phyloP scores from a whole-genome alignment of 2,329 filamentous ascomycete species.

The Ophiocordyceps polyrhachis-furcata region DNA sequence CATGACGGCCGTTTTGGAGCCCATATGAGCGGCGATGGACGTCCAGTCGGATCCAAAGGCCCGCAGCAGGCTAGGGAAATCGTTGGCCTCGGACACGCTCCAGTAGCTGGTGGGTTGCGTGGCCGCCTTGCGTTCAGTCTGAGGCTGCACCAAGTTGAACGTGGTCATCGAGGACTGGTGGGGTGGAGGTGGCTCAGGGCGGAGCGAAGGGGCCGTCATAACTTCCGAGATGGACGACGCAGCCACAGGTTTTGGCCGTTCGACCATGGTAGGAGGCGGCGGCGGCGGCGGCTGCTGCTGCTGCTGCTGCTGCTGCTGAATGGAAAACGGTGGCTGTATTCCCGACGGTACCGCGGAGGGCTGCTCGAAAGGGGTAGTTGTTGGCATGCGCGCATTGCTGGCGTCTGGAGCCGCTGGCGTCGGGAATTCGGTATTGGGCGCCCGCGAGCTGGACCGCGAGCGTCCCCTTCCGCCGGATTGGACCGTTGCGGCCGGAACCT shows the following conservation, averaged over 20 bases:
- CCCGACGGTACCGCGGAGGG: constrained; percentile 12
- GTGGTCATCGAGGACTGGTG: constrained; percentile 28
- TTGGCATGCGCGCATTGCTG: constrained; percentile 15
- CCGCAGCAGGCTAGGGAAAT: constrained; percentile 53
- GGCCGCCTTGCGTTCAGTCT: constrained; percentile 30
- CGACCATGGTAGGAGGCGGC: constrained; percentile 8
- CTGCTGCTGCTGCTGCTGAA: constrained; percentile 11
- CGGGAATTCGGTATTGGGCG: constrained; percentile 23
- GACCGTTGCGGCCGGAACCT: constrained; percentile 25
- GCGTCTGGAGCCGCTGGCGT: constrained; percentile 20
- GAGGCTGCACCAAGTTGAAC: constrained; percentile 28
- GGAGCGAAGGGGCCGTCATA: constrained; percentile 36
- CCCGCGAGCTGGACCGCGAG: constrained; percentile 34
- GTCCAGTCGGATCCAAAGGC: constrained; percentile 67
- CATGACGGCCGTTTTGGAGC: constrained; percentile 75
- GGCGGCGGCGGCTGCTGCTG: constrained; percentile 7
- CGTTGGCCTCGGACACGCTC: constrained; percentile 65
- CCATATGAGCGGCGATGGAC: constrained; percentile 60
- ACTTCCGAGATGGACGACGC: constrained; percentile 28
- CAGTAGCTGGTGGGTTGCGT: constrained; percentile 63
- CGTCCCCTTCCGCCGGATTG: constrained; percentile 23
- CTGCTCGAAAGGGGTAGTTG: constrained; percentile 23
- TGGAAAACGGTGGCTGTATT: constrained; percentile 23
- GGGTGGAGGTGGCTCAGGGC: constrained; percentile 31
- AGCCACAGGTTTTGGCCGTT: constrained; percentile 16